These are phyloP conservation scores for Penicillium rolfsii DNA, from an alignment of 2,329 filamentous ascomycete species.

Conservation along the genomic window DNA sequence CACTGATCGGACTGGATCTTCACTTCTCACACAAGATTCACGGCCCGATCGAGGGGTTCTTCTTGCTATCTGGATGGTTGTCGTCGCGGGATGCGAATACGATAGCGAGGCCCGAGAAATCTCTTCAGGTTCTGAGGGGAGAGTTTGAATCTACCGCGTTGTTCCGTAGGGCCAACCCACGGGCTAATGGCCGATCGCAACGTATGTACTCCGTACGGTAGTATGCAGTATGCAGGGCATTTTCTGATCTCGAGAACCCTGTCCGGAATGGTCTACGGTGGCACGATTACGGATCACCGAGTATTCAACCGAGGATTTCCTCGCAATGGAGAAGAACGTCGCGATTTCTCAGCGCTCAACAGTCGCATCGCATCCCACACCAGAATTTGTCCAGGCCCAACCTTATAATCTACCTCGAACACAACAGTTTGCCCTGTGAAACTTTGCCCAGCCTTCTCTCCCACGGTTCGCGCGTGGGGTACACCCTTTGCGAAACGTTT, in stretches of 20 bases:
- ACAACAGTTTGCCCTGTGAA: constrained; percentile 8
- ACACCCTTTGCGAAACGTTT: background rate
- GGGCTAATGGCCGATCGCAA: background rate
- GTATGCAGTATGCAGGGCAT: background rate
- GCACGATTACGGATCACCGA: background rate
- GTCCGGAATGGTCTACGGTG: background rate
- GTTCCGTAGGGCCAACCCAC: background rate
- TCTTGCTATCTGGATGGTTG: background rate
- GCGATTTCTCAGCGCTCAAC: background rate
- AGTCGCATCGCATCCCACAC: background rate
- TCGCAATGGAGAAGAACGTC: background rate
- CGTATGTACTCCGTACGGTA: background rate
- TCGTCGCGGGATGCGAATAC: background rate
- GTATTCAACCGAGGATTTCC: background rate
- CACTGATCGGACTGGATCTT: constrained; percentile 1
- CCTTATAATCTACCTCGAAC: constrained; percentile 14
- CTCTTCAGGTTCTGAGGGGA: background rate
- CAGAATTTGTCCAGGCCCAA: background rate
- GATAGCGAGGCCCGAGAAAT: background rate
- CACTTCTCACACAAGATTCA: background rate
- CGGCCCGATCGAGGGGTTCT: background rate
- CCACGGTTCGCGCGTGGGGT: constrained; percentile 27
- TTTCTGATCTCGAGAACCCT: background rate
- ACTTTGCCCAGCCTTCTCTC: background rate
- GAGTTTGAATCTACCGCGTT: background rate